These are phyloP conservation scores for Lactifluus hygrophoroides DNA, from an alignment of 768 basidiomycete genomes.

Conservation along the genomic window DNA sequence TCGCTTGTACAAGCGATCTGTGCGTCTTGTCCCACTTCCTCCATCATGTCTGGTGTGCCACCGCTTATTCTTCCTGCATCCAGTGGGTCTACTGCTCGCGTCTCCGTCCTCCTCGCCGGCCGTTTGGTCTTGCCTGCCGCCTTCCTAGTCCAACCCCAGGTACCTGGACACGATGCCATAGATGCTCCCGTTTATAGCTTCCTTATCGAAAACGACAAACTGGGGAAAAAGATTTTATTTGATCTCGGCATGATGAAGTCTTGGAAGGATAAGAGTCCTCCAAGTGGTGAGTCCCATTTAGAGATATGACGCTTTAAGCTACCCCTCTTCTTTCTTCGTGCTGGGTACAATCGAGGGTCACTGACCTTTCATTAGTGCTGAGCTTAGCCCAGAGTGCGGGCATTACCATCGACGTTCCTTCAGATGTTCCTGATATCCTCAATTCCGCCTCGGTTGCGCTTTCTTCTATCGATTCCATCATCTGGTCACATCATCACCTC, in stretches of 20 bases:
- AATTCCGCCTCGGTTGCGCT: not conserved
- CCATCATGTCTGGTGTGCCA: not conserved
- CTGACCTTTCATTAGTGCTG: not conserved
- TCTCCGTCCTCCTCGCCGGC: not conserved
- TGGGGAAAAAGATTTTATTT: not conserved
- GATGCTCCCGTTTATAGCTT: not conserved
- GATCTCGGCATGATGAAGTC: not conserved
- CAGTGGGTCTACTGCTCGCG: not conserved
- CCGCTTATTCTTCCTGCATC: not conserved
- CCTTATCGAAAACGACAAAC: not conserved
- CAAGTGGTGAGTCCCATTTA: not conserved
- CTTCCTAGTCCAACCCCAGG: not conserved
- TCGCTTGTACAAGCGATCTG: no score
- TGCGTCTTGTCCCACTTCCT: no score
- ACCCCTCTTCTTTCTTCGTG: not conserved
- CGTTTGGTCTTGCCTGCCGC: not conserved
- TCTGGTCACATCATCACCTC: not conserved
- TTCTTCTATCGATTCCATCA: not conserved
- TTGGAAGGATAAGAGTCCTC: not conserved
- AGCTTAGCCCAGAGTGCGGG: not conserved
- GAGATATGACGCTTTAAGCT: not conserved
- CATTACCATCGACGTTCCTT: not conserved
- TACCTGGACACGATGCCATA: not conserved
- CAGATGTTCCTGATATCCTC: not conserved
- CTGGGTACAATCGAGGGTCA: not conserved